Conservation (phyloP, 306 rosid genomes). For the Parietaria judaica region DNA sequence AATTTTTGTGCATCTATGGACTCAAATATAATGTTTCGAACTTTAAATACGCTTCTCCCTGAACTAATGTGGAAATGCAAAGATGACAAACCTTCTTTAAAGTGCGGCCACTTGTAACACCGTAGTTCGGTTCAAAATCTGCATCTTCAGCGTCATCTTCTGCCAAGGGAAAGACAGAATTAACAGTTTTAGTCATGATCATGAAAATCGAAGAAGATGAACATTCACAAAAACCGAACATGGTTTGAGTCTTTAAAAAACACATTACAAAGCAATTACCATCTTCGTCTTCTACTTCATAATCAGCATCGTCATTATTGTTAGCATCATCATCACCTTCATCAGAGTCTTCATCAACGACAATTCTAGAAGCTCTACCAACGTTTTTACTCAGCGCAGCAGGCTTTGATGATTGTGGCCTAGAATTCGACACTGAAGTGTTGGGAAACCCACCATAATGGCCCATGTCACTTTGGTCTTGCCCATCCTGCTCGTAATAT, state of each 20-base stretch:
- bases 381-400: slow-evolving; percentile 26
- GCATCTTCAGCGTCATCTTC: slow-evolving; percentile 97
- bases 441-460: slow-evolving; percentile 45
- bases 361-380: slow-evolving; percentile 48
- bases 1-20: no score
- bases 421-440: slow-evolving; percentile 41
- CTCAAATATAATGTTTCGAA: no score
- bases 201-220: background rate
- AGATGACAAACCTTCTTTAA: slow-evolving; percentile 54
- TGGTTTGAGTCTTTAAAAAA: background rate
- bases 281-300: slow-evolving; percentile 88
- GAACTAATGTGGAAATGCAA: slow-evolving; percentile 6
- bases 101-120: slow-evolving; percentile 43
- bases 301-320: slow-evolving; percentile 61
- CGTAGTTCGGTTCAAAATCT: slow-evolving; percentile 78
- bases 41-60: background rate
- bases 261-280: slow-evolving; percentile 38
- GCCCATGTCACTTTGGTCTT: slow-evolving; percentile 67
- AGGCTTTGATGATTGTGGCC: slow-evolving; percentile 50
- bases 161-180: slow-evolving; percentile 20
- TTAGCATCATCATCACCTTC: slow-evolving; percentile 27
- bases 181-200: background rate
- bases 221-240: background rate
- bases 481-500: slow-evolving; percentile 93
- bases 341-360: slow-evolving; percentile 35